phyloP scores from a whole-genome alignment of 1,139 yeast species.

The Magnusiomyces suaveolens region DNA sequence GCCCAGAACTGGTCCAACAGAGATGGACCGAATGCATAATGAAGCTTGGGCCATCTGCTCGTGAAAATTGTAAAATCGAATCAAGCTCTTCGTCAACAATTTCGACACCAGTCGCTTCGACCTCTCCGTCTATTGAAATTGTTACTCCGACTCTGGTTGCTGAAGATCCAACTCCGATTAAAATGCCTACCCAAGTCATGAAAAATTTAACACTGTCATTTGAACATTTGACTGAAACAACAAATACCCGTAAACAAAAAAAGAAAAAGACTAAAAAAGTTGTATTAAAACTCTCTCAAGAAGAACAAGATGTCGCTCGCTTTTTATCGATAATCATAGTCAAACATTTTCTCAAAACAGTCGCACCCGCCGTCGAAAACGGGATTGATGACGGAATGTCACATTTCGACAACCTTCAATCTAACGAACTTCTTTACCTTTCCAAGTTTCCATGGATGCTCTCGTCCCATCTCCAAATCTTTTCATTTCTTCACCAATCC shows the following conservation, averaged over 20 bases:
- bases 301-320: constrained; percentile 35
- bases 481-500: constrained; percentile 40
- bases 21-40: neutral
- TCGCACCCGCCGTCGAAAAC: neutral
- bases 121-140: no score
- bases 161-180: neutral
- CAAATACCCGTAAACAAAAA: neutral
- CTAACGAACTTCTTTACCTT: constrained; percentile 46
- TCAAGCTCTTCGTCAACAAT: no score
- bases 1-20: neutral
- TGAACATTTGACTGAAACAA: neutral
- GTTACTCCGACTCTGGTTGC: no score
- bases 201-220: neutral
- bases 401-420: constrained; percentile 42
- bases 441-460: constrained; percentile 43
- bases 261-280: neutral
- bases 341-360: constrained; percentile 9
- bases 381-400: neutral
- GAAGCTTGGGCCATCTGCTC: neutral
- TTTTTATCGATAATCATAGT: constrained; percentile 29
- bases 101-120: no score
- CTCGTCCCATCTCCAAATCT: constrained; percentile 43
- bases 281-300: constrained; percentile 7
- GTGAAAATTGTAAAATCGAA: no score
- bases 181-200: neutral